phyloP scores from a whole-genome alignment of 192 early-diverging fungal genomes.

The Coemansia reversa region DNA sequence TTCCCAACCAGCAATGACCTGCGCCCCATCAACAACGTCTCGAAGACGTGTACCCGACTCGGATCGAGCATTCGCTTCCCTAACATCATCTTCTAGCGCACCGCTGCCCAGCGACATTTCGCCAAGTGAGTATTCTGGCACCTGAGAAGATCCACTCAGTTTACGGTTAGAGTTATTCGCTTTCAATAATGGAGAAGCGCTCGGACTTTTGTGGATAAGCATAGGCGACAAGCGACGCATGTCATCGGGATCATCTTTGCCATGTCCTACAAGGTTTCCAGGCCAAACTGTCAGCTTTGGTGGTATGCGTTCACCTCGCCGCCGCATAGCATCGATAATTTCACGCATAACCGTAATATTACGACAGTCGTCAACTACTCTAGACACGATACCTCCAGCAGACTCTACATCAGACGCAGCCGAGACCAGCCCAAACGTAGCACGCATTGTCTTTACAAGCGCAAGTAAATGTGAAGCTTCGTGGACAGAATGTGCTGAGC shows the following conservation, averaged over 20 bases:
- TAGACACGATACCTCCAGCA: background rate
- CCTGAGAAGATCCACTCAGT: no score
- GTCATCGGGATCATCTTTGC: background rate
- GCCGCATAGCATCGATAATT: conserved; percentile 24
- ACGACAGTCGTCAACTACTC: conserved; percentile 31
- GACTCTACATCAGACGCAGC: background rate
- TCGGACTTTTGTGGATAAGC: no score
- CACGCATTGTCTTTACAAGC: conserved; percentile 15
- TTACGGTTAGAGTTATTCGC: no score
- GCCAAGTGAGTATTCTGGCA: background rate
- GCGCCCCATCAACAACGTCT: conserved; percentile 18
- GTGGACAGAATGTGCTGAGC: conserved; percentile 40
- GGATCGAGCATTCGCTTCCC: background rate
- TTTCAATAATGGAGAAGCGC: background rate
- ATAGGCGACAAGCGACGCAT: background rate
- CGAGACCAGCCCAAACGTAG: conserved; percentile 21
- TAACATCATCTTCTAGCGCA: no score
- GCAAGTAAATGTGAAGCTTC: conserved; percentile 34
- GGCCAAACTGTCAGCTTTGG: conserved; percentile 30
- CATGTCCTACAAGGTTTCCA: conserved; percentile 7
- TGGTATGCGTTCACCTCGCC: conserved; percentile 16
- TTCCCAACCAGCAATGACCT: conserved; percentile 23
- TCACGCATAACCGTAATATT: conserved; percentile 47
- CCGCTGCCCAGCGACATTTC: background rate
- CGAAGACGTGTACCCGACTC: background rate